phyloP scores from a whole-genome alignment of 2,329 filamentous ascomycete species.

The Lachnellula suecica region DNA sequence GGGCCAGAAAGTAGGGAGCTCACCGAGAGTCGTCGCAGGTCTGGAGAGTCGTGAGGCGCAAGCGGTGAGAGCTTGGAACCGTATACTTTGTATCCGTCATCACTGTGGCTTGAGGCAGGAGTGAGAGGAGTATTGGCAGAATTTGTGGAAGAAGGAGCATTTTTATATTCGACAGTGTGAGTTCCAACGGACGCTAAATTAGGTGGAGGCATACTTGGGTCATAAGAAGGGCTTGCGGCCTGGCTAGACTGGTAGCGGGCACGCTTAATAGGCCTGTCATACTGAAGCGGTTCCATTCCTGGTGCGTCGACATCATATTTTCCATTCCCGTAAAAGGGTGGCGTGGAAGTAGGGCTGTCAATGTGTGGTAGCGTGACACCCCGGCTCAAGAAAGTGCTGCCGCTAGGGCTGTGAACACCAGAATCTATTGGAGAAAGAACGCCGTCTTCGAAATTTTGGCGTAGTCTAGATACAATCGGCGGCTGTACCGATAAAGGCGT shows the following conservation, averaged over 20 bases:
- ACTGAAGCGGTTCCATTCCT: constrained; percentile 2
- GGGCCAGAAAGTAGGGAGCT: constrained; percentile 61
- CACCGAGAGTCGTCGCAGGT: constrained; percentile 59
- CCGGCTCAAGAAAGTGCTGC: constrained; percentile 12
- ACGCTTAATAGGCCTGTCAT: constrained; percentile 22
- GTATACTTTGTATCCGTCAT: constrained; percentile 42
- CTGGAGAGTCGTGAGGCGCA: constrained; percentile 36
- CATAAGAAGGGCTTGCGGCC: constrained; percentile 5
- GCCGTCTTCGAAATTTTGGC: constrained; percentile 12
- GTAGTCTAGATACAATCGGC: constrained; percentile 9
- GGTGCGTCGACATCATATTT: constrained; percentile 5
- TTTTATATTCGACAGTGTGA: constrained; percentile 11
- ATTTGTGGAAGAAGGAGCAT: constrained; percentile 2
- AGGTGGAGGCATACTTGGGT: constrained; percentile 24
- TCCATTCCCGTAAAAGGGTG: constrained; percentile 12
- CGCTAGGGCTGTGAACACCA: constrained; percentile 16
- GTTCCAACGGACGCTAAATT: constrained; percentile 8
- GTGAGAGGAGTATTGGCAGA: constrained; percentile 35
- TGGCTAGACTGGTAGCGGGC: constrained; percentile 15
- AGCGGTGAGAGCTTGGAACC: constrained; percentile 23
- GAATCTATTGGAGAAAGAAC: constrained; percentile 26
- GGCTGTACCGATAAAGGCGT: constrained; percentile 2
- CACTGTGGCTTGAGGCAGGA: constrained; percentile 40
- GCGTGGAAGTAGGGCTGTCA: constrained; percentile 18
- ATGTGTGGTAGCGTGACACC: constrained; percentile 10